These are phyloP conservation scores for Termitomyces sp. DNA, from an alignment of 768 basidiomycete genomes.

Conservation along the genomic window DNA sequence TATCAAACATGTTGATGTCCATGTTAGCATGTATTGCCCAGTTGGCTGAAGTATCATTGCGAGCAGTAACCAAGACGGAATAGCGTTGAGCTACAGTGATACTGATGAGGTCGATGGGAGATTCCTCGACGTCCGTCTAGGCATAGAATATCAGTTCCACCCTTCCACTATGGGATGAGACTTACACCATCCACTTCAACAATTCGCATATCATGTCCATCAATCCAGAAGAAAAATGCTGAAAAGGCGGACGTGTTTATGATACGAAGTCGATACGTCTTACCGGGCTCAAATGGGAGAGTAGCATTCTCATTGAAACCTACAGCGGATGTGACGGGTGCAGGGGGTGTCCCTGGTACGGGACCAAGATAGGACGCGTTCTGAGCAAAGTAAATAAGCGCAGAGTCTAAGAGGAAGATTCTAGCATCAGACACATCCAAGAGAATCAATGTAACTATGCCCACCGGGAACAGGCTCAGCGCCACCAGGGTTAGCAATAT, in stretches of 20 bases:
- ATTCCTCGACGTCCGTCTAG: constrained; percentile 75
- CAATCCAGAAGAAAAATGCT: constrained; percentile 84
- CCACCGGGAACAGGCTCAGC: constrained; percentile 85
- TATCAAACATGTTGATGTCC: constrained; percentile 88
- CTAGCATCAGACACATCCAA: neutral
- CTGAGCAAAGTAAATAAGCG: constrained; percentile 79
- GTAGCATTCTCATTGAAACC: constrained; percentile 88
- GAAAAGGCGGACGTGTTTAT: constrained; percentile 77
- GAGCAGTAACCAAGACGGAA: constrained; percentile 86
- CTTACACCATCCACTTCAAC: constrained; percentile 82
- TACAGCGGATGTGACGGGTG: constrained; percentile 48
- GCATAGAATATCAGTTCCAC: neutral
- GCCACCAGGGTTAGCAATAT: constrained; percentile 70
- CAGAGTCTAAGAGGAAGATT: constrained; percentile 47
- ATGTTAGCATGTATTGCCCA: constrained; percentile 91
- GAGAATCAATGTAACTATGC: constrained; percentile 3
- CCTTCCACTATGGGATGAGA: constrained; percentile 1
- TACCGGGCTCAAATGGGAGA: constrained; percentile 78
- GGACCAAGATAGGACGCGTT: constrained; percentile 66
- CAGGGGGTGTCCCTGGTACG: constrained; percentile 41
- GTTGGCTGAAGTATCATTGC: constrained; percentile 79
- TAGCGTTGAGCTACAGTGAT: constrained; percentile 89
- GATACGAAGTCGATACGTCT: constrained; percentile 85
- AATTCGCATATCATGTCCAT: constrained; percentile 79
- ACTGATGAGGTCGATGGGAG: constrained; percentile 62